Evolutionary conservation across 1,284 basidiomycete genomes (phyloP).

Genomic region (Gomphus bonarii): DNA sequence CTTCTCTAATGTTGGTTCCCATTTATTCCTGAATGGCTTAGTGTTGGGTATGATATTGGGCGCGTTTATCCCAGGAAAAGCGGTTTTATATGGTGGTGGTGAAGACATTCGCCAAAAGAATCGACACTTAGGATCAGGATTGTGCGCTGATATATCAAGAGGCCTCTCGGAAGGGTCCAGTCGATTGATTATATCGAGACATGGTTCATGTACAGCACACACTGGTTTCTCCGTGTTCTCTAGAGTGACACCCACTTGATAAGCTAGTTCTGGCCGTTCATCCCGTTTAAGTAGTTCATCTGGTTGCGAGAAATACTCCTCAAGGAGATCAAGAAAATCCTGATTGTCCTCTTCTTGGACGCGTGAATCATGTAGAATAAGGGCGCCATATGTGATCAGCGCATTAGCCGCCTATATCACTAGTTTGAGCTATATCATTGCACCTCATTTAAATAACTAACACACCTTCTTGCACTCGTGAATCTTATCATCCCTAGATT

Average conservation of each 20-base stretch:
- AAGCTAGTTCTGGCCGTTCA: slow-evolving; percentile 68
- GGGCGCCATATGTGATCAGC: slow-evolving; percentile 71
- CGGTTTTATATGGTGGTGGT: slow-evolving; percentile 65
- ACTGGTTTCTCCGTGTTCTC: slow-evolving; percentile 92
- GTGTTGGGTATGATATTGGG: slow-evolving; percentile 70
- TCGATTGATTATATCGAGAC: slow-evolving; percentile 57
- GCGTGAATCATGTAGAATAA: slow-evolving; percentile 73
- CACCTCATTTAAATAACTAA: background rate
- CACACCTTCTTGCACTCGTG: slow-evolving; percentile 60
- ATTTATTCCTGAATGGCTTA: slow-evolving; percentile 42
- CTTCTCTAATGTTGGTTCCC: slow-evolving; percentile 62
- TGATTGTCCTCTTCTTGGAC: slow-evolving; percentile 76
- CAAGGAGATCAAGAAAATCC: slow-evolving; percentile 35
- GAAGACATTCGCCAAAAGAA: slow-evolving; percentile 88
- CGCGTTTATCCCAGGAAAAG: slow-evolving; percentile 65
- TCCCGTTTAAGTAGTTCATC: slow-evolving; percentile 54
- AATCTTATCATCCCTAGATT: slow-evolving; percentile 11
- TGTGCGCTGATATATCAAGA: slow-evolving; percentile 66
- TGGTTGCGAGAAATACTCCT: slow-evolving; percentile 80
- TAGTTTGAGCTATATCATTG: background rate
- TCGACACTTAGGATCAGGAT: slow-evolving; percentile 84
- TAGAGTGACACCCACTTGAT: slow-evolving; percentile 78
- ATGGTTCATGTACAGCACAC: slow-evolving; percentile 70
- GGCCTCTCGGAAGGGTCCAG: slow-evolving; percentile 73
- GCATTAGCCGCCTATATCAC: slow-evolving; percentile 60